Conservation (phyloP, 1,284 basidiomycete genomes). For the Grifola frondosa region DNA sequence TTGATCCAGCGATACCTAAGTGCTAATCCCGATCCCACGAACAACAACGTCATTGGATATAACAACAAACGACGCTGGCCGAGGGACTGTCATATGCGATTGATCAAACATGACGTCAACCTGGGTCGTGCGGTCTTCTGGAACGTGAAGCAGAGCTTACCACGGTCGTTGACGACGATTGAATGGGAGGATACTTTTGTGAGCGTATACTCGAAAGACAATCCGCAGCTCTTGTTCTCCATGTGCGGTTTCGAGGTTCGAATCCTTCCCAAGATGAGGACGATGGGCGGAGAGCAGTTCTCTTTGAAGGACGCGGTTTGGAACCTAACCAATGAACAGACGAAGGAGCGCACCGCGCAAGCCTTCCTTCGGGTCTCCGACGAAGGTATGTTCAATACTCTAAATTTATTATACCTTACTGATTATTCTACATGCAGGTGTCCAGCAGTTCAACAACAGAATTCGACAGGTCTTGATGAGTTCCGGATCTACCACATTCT, state of each 20-base stretch:
- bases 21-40: slow-evolving; percentile 96
- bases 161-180: slow-evolving; percentile 93
- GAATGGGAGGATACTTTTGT: slow-evolving; percentile 98
- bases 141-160: slow-evolving; percentile 97
- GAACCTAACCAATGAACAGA: slow-evolving; percentile 93
- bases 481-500: slow-evolving; percentile 96
- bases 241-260: slow-evolving; percentile 98
- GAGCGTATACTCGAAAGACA: slow-evolving; percentile 95
- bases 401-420: no score
- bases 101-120: slow-evolving; percentile 99
- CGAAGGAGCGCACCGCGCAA: slow-evolving; percentile 96
- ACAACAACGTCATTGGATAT: slow-evolving; percentile 97
- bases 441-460: slow-evolving; percentile 93
- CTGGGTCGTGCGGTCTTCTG: slow-evolving; percentile 96
- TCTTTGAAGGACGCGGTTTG: slow-evolving; percentile 95
- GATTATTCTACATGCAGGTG: slow-evolving; percentile 51
- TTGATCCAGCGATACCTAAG: slow-evolving; percentile 96
- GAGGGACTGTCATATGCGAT: slow-evolving; percentile 94
- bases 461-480: slow-evolving; percentile 98
- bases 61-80: slow-evolving; percentile 99
- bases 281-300: slow-evolving; percentile 93
- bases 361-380: slow-evolving; percentile 97
- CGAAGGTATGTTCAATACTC: slow-evolving; percentile 63
- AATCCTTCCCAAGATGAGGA: slow-evolving; percentile 92
- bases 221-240: slow-evolving; percentile 95